Base-by-base conservation (phyloP, 306 rosid species). In the Neltuma alba region DNA sequence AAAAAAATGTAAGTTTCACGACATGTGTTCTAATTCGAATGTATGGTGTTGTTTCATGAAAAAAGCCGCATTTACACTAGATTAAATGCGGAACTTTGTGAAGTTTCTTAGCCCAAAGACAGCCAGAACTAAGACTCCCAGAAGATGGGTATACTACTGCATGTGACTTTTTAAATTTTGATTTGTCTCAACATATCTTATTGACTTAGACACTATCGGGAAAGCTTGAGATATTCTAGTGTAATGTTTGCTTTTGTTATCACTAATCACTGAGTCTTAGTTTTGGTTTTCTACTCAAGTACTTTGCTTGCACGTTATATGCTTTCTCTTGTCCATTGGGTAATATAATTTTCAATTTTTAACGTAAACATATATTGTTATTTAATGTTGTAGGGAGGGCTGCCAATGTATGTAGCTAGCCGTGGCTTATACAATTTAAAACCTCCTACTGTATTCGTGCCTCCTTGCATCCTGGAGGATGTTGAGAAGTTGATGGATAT, bases 391-490 rank as follows among this genome's bases (percentile, higher is more conserved):
- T 88, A 95, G 99, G 99, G 99, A 70, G 99, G 99, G 74, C 84
- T 92, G 78, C 98, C 99, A 14, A 92, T 92, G 97, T 92, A 95
- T 76, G 87, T 91, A 64, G 97, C 97, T 40, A 92, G 96, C 81
- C 97, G 99, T 50, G 98, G 92, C 63, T 88, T 95, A 79, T 95
- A 91, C 82, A 95, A 83, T 83, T 88, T 92, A 72, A 90, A 88
- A 72, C 97, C 98, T 73, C 97, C 99, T 10, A 95, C 96, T 3
- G 89, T 95, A 30, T 92, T 95, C 83, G 95, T 95, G 47, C 98
- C 98, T 84, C 96, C 99, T 81, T 87, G 89, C 82, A 89, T 95
- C 81, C 86, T 86, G 81, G 98, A 90, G 20, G 94, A 95, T 76
- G 99, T 95, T 81, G 92, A 91, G 91, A 90, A 90, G 86, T 85